These are phyloP conservation scores for Microascus cirrosus DNA, from an alignment of 2,329 filamentous ascomycete genomes.

Conservation along the genomic window DNA sequence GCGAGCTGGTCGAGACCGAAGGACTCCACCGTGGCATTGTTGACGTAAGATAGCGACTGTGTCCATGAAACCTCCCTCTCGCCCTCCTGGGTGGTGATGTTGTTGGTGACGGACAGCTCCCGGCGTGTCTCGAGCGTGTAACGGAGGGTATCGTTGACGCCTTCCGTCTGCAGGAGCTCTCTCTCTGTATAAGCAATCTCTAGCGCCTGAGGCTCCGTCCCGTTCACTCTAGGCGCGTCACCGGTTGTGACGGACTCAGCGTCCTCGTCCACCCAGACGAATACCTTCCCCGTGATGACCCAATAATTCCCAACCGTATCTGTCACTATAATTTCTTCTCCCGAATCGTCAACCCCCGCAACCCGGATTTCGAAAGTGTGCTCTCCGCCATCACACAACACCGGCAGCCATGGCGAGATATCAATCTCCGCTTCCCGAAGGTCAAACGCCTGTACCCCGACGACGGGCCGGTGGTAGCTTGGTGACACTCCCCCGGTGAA, in stretches of 20 bases:
- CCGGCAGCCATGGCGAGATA: conserved; percentile 62
- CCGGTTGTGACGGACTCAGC: conserved; percentile 39
- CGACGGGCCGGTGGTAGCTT: conserved; percentile 66
- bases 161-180: conserved; percentile 38
- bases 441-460: conserved; percentile 70
- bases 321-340: conserved; percentile 8
- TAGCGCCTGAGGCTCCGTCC: conserved; percentile 29
- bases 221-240: conserved; percentile 17
- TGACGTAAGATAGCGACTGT: conserved; percentile 44
- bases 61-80: conserved; percentile 35
- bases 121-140: conserved; percentile 49
- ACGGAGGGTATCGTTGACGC: conserved; percentile 44
- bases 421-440: conserved; percentile 73
- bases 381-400: conserved; percentile 51
- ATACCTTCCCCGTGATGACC: conserved; percentile 70
- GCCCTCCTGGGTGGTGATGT: conserved; percentile 15
- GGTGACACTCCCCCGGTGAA: conserved; percentile 75
- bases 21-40: conserved; percentile 33
- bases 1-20: conserved; percentile 26
- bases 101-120: conserved; percentile 38
- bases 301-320: conserved; percentile 40
- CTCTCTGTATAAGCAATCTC: conserved; percentile 6
- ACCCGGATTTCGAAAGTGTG: conserved; percentile 62
- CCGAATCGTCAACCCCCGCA: conserved; percentile 49
- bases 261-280: conserved; percentile 56